Evolutionary conservation across 306 rosid species (phyloP).

Genomic region (Carpinus viminea): DNA sequence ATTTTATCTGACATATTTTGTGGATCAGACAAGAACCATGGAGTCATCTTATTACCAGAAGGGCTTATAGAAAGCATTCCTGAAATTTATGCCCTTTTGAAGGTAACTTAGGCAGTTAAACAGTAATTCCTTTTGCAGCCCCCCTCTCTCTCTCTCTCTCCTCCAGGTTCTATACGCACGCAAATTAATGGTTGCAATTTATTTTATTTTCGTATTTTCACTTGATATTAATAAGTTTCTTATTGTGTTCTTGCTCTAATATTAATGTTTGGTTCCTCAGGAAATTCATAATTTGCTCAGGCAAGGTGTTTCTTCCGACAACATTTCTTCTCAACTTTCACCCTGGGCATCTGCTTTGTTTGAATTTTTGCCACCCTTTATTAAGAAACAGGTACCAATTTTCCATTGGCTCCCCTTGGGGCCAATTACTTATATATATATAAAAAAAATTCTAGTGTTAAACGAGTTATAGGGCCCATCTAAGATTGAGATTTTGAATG

Average conservation of each 20-base stretch:
- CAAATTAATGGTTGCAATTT: not conserved
- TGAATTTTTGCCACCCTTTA: constrained; percentile 91
- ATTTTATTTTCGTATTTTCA: not conserved
- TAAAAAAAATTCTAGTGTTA: not conserved
- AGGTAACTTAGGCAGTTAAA: constrained; percentile 43
- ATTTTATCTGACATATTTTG: constrained; percentile 20
- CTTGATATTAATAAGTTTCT: constrained; percentile 1
- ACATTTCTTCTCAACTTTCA: constrained; percentile 79
- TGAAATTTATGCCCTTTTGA: constrained; percentile 91
- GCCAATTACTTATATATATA: too few relatives aligned
- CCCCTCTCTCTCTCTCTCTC: not conserved
- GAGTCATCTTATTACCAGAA: constrained; percentile 92
- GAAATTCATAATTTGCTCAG: constrained; percentile 84
- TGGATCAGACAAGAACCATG: constrained; percentile 82
- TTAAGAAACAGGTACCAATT: constrained; percentile 71
- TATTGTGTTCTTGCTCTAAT: not conserved
- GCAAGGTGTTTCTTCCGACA: constrained; percentile 71
- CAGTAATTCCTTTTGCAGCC: not conserved
- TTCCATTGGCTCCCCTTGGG: not conserved
- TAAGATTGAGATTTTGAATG: constrained; percentile 26
- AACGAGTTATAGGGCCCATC: constrained; percentile 6
- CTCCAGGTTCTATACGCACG: not conserved
- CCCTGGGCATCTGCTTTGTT: constrained; percentile 99
- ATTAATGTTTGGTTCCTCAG: constrained; percentile 47
- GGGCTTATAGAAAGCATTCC: constrained; percentile 99